A percentile compares a stretch with the other conserved stretches of the same genome.
Evolutionary conservation across 352 stramenopile genomes (phyloP).

Genomic region (Albugo candida): DNA sequence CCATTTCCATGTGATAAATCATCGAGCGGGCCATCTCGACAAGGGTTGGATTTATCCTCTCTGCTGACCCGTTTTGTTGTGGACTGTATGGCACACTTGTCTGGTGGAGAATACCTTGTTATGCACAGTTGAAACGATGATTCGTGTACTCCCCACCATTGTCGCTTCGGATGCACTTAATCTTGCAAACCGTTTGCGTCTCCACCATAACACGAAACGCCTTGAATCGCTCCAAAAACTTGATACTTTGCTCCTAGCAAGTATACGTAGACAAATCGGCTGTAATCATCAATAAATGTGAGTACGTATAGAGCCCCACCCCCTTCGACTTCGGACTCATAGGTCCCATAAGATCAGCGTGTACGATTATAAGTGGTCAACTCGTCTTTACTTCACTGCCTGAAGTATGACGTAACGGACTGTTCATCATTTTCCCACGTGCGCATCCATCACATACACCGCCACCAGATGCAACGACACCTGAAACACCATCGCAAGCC

Average conservation of each 20-base stretch:
- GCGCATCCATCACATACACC: conserved; percentile 9
- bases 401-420: background rate
- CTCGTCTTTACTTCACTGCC: conserved; percentile 7
- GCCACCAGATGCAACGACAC: too few species aligned
- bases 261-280: conserved; percentile 2
- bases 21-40: too few species aligned
- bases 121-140: conserved; percentile 2
- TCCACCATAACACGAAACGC: conserved; percentile 5
- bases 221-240: conserved; percentile 2
- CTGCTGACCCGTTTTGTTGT: conserved; percentile 11
- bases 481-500: too few species aligned
- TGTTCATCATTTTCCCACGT: conserved; percentile 5
- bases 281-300: conserved; percentile 10
- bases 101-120: conserved; percentile 7
- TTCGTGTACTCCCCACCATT: too few species aligned
- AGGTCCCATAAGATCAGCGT: conserved; percentile 9
- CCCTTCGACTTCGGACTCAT: conserved; percentile 3
- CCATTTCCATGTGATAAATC: too few species aligned
- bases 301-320: conserved; percentile 7
- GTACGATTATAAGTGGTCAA: conserved; percentile 1
- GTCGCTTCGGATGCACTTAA: conserved; percentile 9
- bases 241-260: conserved; percentile 1
- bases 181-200: background rate
- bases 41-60: too few species aligned
- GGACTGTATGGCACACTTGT: conserved; percentile 3